Percentiles rank a stretch among this genome's conserved stretches.
phyloP scores from a whole-genome alignment of 176 grass and related monocot genomes.

The Oryza officinalis region DNA sequence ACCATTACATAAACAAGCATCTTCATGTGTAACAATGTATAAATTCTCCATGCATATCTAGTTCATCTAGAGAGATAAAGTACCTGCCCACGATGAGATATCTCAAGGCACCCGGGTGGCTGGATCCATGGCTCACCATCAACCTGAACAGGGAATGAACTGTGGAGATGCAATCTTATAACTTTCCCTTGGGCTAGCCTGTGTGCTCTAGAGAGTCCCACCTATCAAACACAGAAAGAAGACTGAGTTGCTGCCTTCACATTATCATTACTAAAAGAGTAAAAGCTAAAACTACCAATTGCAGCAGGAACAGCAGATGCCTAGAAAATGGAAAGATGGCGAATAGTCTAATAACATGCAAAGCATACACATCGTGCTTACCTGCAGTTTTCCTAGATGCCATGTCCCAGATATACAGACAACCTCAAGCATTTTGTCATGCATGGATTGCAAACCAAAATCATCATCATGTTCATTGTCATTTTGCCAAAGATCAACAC shows the following conservation, averaged over 20 bases:
- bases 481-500: constrained; percentile 94
- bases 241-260: neutral
- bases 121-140: constrained; percentile 99
- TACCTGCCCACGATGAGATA: constrained; percentile 88
- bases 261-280: neutral
- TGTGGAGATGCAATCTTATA: constrained; percentile 79
- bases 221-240: constrained; percentile 50
- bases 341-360: constrained; percentile 11
- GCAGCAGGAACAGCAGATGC: neutral
- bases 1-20: neutral
- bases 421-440: constrained; percentile 90
- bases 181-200: constrained; percentile 81
- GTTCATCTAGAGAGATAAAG: neutral
- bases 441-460: constrained; percentile 75
- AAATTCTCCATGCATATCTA: neutral
- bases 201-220: constrained; percentile 85
- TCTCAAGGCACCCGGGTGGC: constrained; percentile 82
- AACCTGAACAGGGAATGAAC: constrained; percentile 95
- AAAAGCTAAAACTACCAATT: neutral
- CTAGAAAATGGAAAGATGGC: neutral
- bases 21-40: neutral
- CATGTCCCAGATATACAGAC: constrained; percentile 94
- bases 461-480: constrained; percentile 67
- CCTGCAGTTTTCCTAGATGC: constrained; percentile 98
- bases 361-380: constrained; percentile 30